Evolutionary conservation across 169 alveolate genomes (phyloP).

Genomic region (Cryptosporidium baileyi): DNA sequence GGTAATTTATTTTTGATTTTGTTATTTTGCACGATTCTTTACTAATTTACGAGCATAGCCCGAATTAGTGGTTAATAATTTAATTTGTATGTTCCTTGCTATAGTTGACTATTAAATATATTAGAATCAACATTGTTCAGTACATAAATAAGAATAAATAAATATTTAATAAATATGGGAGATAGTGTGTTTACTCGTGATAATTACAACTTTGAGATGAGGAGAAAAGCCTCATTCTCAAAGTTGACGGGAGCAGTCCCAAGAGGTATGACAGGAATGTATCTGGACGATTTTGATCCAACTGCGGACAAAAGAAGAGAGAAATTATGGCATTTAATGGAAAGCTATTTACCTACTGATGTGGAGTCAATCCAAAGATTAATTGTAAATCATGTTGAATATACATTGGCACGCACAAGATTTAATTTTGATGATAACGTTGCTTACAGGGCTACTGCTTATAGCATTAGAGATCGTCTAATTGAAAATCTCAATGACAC

Average conservation of each 20-base stretch:
- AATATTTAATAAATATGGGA: conserved; percentile 45
- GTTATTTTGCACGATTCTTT: background rate
- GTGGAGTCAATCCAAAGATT: conserved; percentile 84
- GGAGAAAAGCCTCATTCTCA: conserved; percentile 81
- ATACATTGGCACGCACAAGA: conserved; percentile 92
- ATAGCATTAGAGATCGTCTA: conserved; percentile 90
- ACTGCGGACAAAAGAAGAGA: conserved; percentile 77
- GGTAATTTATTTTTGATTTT: background rate
- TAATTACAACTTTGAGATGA: conserved; percentile 77
- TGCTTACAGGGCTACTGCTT: conserved; percentile 90
- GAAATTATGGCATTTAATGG: conserved; percentile 86
- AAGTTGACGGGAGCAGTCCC: conserved; percentile 76
- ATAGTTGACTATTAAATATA: too few relatives aligned
- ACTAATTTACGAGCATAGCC: conserved; percentile 31
- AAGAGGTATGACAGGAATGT: conserved; percentile 75
- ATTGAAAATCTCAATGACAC: conserved; percentile 93
- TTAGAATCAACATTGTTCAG: too few relatives aligned
- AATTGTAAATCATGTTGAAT: conserved; percentile 86
- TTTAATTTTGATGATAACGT: conserved; percentile 87
- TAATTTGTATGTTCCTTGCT: conserved; percentile 15
- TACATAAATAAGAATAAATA: too few relatives aligned
- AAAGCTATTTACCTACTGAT: conserved; percentile 81
- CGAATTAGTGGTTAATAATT: conserved; percentile 26
- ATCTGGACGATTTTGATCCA: conserved; percentile 74
- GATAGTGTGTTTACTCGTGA: conserved; percentile 69